Conservation (phyloP, 225 moss, liverwort and hornwort species). For the Lunularia cruciata region DNA sequence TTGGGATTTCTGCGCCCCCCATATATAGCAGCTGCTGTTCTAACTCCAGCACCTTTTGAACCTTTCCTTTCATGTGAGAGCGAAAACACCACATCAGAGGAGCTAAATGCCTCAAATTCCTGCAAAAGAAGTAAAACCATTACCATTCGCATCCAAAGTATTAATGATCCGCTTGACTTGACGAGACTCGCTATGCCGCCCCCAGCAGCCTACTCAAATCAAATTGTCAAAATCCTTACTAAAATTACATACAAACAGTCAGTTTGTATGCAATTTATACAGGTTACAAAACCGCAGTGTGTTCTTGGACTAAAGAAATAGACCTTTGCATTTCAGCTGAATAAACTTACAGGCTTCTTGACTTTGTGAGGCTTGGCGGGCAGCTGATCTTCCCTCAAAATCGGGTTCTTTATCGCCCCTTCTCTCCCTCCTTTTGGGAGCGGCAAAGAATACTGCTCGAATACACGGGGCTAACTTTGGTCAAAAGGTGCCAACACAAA, state of each 20-base stretch:
- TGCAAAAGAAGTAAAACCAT: slow-evolving; percentile 1
- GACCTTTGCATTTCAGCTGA: too few species aligned
- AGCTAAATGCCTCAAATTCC: slow-evolving; percentile 59
- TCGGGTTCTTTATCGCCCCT: slow-evolving; percentile 81
- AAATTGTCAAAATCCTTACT: too few species aligned
- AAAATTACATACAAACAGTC: too few species aligned
- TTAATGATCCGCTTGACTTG: too few species aligned
- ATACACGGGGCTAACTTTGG: not conserved
- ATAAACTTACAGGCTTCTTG: slow-evolving; percentile 57
- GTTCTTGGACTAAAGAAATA: too few species aligned
- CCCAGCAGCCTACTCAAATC: too few species aligned
- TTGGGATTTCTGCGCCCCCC: slow-evolving; percentile 57
- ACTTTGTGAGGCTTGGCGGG: slow-evolving; percentile 66
- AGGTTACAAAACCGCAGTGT: too few species aligned
- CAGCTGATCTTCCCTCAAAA: slow-evolving; percentile 86
- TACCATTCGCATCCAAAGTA: too few species aligned
- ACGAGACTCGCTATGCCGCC: too few species aligned
- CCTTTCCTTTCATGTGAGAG: slow-evolving; percentile 49
- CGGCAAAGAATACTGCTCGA: slow-evolving; percentile 80
- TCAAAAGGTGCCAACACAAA: not conserved
- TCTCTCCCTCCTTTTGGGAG: slow-evolving; percentile 88
- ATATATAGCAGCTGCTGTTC: slow-evolving; percentile 47
- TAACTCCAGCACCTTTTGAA: slow-evolving; percentile 31
- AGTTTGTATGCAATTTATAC: too few species aligned
- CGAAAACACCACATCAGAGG: slow-evolving; percentile 63